Base-by-base conservation (phyloP, 345 rosid species). In the Eutrema heterophyllum region DNA sequence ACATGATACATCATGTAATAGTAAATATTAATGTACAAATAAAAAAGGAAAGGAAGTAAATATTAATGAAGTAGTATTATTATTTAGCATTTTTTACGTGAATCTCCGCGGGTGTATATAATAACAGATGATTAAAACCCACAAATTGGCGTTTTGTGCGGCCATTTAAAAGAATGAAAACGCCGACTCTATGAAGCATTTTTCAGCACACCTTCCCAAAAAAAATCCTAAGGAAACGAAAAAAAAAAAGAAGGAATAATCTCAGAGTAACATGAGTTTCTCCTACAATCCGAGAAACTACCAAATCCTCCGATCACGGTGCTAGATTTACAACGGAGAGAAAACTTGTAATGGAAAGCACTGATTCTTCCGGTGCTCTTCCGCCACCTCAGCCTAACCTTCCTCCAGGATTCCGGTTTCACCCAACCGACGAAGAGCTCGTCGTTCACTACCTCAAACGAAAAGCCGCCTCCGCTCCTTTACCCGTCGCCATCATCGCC, bases 351-450 rank as follows among this genome's bases (percentile, higher is more conserved):
- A 92, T 92, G 97, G 98, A 88, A 83, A 85, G 97, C 78, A 83
- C 94, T 7, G 90, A 88, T 71, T 90, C 96, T 0, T 88, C 92
- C 12, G 77, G 89, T 15, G 86, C 86, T 6, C 93, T 77, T 38
- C 93, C 79, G 41, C 91, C 76, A 9, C 91, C 73, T 2, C 80
- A 71, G 38, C 80, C 77, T 18, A 89, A 85, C 49, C 93, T 95
- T 26, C 99, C 99, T 5, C 98, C 97, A 15, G 99, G 99, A 0
- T 95, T 95, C 87, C 81, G 99, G 41, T 95, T 95, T 85, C 99
- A 95, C 62, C 99, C 99, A 13, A 90, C 99, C 30, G 98, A 95
- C 12, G 99, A 95, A 79, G 99, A 95, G 79, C 92, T 95, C 7
- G 92, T 95, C 0, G 97, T 92, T 49, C 97, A 95, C 84, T 95